These are phyloP conservation scores for Vitis hybrid DNA, from an alignment of 177 flowering plant species.

Conservation along the genomic window DNA sequence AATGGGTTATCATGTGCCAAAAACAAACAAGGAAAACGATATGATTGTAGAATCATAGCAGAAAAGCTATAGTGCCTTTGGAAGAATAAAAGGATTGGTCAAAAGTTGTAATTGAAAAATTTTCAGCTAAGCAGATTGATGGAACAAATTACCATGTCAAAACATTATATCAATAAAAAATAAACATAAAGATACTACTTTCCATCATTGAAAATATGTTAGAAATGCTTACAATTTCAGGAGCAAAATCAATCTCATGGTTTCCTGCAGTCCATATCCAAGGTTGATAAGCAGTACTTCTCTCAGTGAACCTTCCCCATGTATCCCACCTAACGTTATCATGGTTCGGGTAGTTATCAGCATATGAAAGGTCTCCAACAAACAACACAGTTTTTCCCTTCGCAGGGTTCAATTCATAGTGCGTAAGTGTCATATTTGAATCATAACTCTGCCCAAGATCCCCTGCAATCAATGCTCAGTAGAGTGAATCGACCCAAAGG, in stretches of 20 bases:
- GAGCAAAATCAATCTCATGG: conserved; percentile 76
- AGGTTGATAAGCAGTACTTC: conserved; percentile 78
- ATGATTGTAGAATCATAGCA: too few species aligned
- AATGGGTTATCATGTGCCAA: too few species aligned
- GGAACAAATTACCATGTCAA: too few species aligned
- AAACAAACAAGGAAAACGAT: too few species aligned
- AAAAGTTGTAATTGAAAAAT: too few species aligned
- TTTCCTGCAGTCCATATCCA: conserved; percentile 96
- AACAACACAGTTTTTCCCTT: conserved; percentile 67
- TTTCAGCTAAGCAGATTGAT: too few species aligned
- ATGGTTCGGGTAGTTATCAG: conserved; percentile 62
- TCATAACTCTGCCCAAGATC: conserved; percentile 85
- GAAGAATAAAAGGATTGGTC: too few species aligned
- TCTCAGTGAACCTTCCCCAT: conserved; percentile 79
- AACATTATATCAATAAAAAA: too few species aligned
- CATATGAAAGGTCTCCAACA: conserved; percentile 85
- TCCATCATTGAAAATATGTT: too few species aligned
- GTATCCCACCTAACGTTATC: conserved; percentile 85
- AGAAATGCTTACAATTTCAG: conserved; percentile 55
- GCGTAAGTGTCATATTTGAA: conserved; percentile 68
- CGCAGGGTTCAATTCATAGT: conserved; percentile 51
- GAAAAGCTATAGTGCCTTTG: too few species aligned
- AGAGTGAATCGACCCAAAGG: too few species aligned
- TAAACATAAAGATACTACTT: too few species aligned
- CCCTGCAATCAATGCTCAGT: conserved; percentile 41